phyloP scores from a whole-genome alignment of 225 moss, liverwort and hornwort species.

The Polytrichum commune region DNA sequence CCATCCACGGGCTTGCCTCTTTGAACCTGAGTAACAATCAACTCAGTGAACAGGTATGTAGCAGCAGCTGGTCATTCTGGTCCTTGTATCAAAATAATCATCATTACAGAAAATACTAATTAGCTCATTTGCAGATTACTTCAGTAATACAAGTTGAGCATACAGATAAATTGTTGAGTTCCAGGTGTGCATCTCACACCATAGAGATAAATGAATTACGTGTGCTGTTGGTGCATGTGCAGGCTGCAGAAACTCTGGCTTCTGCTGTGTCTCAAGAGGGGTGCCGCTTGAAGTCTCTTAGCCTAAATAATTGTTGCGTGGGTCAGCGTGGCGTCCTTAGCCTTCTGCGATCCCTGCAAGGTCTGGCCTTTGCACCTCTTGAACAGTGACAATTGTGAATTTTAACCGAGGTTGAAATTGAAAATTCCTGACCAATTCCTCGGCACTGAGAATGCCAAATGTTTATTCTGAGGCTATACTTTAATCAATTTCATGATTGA shows the following conservation, averaged over 20 bases:
- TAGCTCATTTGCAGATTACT: background rate
- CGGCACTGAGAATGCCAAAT: too few species aligned
- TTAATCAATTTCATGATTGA: too few species aligned
- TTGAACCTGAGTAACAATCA: constrained; percentile 76
- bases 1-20: constrained; percentile 60
- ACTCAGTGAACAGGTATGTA: constrained; percentile 55
- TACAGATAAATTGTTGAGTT: too few species aligned
- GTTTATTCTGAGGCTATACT: too few species aligned
- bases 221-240: constrained; percentile 10
- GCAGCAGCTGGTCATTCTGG: background rate
- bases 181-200: too few species aligned
- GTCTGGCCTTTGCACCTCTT: constrained; percentile 19
- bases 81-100: background rate
- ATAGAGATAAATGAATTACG: too few species aligned
- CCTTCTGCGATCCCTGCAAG: constrained; percentile 66
- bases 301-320: constrained; percentile 69
- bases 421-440: too few species aligned
- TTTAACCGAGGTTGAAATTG: too few species aligned
- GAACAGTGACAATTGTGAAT: too few species aligned
- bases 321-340: constrained; percentile 48
- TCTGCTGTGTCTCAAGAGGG: constrained; percentile 50
- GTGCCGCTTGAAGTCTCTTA: constrained; percentile 73
- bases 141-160: too few species aligned
- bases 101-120: background rate
- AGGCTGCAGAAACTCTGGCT: constrained; percentile 62